Evolutionary conservation across 1,139 yeast genomes (phyloP), one percentile per base, ranked within the genome.

Genomic region (Hyphopichia pseudoburtonii): DNA sequence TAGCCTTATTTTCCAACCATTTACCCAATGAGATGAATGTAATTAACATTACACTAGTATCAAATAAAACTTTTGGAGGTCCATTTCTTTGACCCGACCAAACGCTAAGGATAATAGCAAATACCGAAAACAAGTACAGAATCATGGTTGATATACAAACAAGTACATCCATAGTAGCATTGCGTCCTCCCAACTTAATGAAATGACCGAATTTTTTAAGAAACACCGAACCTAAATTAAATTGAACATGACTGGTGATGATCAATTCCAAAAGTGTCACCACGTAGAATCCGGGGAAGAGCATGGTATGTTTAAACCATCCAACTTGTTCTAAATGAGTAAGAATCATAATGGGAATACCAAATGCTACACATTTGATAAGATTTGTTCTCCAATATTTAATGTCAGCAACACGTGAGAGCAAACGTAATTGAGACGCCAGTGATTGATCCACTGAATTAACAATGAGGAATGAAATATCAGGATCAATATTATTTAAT

Each of bases 101-200:
- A 45, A 55, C 54, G 69, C 74, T 59, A 38, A 69, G 60, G 3
- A 70, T 38, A 45, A 80, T 78, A 1, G 94, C 75, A 18, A 80
- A 58, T 1, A 85, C 53, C 1, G 97, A 88, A 52, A 87, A 92
- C 12, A 69, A 43, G 53, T 80, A 92, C 3, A 97, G 86, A 22
- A 86, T 80, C 35, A 83, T 66, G 0, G 97, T 89, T 3, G 97
- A 88, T 22, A 86, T 70, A 40, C 86, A 81, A 26, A 94, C 92
- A 44, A 94, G 70, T 2, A 90, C 88, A 60, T 94, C 98, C 98
- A 94, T 94, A 16, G 94, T 89, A n/a, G 97, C 96, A 33, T 61
- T 64, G 28, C 45, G 52, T 18, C 85, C 73, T 6, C 80, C 73
- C 48, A 85, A 88, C 39, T 66, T 66, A 14, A 89, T 45, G n/a